Conservation (phyloP, 495 filamentous ascomycete genomes). For the Corynascus novoguineensis region DNA sequence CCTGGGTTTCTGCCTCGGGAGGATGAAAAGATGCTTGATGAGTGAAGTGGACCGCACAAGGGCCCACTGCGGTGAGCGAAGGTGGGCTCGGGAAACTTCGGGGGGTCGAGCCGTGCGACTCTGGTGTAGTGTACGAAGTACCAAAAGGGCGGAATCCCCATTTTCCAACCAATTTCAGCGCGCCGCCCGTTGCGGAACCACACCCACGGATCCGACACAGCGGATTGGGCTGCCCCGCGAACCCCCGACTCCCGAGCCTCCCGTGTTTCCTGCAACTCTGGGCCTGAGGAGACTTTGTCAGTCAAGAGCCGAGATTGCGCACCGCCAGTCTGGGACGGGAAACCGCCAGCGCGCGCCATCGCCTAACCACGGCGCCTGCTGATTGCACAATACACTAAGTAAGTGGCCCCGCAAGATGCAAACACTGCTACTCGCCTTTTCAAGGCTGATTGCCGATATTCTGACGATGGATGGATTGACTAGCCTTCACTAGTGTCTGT, state of each 20-base stretch:
- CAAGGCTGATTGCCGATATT: too few species aligned
- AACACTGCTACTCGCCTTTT: background rate
- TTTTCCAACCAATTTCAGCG: background rate
- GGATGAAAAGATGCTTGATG: background rate
- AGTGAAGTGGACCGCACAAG: too few species aligned
- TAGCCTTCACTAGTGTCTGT: background rate
- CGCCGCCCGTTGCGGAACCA: background rate
- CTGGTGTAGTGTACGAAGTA: too few species aligned
- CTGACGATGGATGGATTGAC: background rate
- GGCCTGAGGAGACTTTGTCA: background rate
- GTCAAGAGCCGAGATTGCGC: background rate
- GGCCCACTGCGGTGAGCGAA: too few species aligned
- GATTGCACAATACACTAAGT: too few species aligned
- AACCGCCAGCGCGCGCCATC: too few species aligned
- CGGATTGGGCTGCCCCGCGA: background rate
- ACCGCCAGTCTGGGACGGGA: background rate
- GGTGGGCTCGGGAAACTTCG: background rate
- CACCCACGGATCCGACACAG: slow-evolving; percentile 2
- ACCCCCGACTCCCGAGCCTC: background rate
- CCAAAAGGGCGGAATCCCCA: background rate
- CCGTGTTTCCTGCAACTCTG: background rate
- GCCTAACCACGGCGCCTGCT: too few species aligned
- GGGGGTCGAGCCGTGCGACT: too few species aligned
- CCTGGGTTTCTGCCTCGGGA: background rate
- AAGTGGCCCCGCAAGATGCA: background rate